Conservation (phyloP, 106 monocot genomes). For the Ottelia alismoides region DNA sequence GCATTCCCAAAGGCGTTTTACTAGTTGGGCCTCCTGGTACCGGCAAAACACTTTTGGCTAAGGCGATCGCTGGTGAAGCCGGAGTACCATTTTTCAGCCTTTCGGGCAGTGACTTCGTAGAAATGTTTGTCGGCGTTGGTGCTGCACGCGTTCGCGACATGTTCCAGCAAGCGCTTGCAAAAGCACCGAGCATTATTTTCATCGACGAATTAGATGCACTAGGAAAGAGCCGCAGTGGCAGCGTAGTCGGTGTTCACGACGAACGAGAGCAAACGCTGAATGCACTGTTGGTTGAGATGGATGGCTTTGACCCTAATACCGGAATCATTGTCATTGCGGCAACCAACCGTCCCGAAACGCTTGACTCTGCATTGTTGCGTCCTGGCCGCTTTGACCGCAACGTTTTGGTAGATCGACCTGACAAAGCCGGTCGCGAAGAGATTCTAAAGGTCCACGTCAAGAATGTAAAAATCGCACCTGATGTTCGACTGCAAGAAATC, state of each 20-base stretch:
- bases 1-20: no score
- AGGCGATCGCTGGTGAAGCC: conserved; percentile 75
- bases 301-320: conserved; percentile 90
- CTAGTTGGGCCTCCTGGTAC: no score
- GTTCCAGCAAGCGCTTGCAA: no score
- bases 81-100: conserved; percentile 78
- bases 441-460: no score
- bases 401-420: conserved; percentile 4
- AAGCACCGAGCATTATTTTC: conserved; percentile 71
- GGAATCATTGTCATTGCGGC: conserved; percentile 78
- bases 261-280: no score
- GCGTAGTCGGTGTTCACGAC: conserved; percentile 81
- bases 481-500: conserved; percentile 72
- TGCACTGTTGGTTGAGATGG: no score
- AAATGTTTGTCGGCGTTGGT: no score
- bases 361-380: conserved; percentile 3
- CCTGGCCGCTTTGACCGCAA: conserved; percentile 7
- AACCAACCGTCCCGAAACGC: no score
- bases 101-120: conserved; percentile 72
- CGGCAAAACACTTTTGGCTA: conserved; percentile 67
- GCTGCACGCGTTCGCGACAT: no score
- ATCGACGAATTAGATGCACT: conserved; percentile 92
- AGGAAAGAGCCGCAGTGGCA: conserved; percentile 65
- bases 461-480: conserved; percentile 69
- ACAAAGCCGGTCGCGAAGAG: not conserved